Conservation (phyloP, 2,329 filamentous ascomycete genomes). For the Chalara sp. region DNA sequence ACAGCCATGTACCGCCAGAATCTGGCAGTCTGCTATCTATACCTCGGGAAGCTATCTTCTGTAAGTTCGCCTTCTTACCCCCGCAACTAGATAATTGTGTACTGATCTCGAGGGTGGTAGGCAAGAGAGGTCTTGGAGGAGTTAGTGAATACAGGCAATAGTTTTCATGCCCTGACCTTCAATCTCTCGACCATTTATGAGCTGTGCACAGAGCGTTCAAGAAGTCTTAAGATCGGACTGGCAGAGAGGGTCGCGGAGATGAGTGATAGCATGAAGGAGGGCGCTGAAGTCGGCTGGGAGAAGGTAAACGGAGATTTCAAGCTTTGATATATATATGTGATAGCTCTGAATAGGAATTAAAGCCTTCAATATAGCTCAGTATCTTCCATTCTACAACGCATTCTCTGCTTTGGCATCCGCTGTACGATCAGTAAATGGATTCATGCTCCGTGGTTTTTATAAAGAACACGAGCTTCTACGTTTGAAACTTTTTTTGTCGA, state of each 20-base stretch:
- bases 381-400: no score
- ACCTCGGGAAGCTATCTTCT: conserved; percentile 69
- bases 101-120: conserved; percentile 29
- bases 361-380: neutral
- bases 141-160: conserved; percentile 53
- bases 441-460: no score
- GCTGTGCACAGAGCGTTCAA: conserved; percentile 73
- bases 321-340: conserved; percentile 9
- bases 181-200: conserved; percentile 91
- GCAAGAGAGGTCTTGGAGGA: conserved; percentile 61
- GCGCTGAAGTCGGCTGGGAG: conserved; percentile 17
- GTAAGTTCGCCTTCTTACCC: conserved; percentile 33
- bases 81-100: neutral
- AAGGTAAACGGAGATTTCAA: conserved; percentile 29
- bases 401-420: no score
- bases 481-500: no score
- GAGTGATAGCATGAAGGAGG: neutral
- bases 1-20: conserved; percentile 72
- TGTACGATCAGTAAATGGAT: no score
- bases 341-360: neutral
- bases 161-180: conserved; percentile 77
- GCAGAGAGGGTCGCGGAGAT: conserved; percentile 58
- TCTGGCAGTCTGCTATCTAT: conserved; percentile 75
- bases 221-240: conserved; percentile 62
- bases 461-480: no score